Base-by-base conservation (phyloP, 345 rosid genomes). In the Brassica incana region DNA sequence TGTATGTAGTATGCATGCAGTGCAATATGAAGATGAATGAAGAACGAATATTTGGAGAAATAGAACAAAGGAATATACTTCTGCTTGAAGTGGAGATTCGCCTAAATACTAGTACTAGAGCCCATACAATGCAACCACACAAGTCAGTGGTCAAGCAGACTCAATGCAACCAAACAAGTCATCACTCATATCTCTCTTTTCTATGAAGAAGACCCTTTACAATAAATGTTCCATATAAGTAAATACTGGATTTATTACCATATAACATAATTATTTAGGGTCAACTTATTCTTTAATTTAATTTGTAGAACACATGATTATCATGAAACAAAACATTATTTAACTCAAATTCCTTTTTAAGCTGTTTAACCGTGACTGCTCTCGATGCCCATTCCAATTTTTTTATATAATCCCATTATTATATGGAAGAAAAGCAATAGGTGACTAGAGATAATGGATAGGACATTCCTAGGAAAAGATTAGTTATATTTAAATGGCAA, bases 61-160 rank as follows among this genome's bases (percentile, higher is more conserved):
- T 66, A 68, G 71, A 30, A 72, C 64, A 73, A 73, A 71, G 27
- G 78, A 48, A 79, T 79, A 79, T 73, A 73, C 78, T 59, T 78
- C 1, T 20, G 38, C 23, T 40, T 67, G 82, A 60, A 67, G 74
- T 79, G 82, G 82, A 79, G 82, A 79, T 79, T 59, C 82, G 61
- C 70, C 82, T 60, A 73, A 78, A 30, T 43, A 59, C 56, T 32
- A 32, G 9, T 60, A 48, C 58, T 60, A 60, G 36, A 59, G 43
- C 78, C 82, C 69, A 45, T 72, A 25, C 64, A 72, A 48, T 75
- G 52, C 72, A 29, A 29, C 32, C 32, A 29, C 4, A 29, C 32
- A 29, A 29, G 4, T 29, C 32, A 29, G 32, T 29, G 32, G 32
- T 29, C 32, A 29, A 29, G 32, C 32, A 29, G 32, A 29, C 32